Evolutionary conservation across 192 early-diverging fungal species (phyloP).

Genomic region (Umbelopsis isabellina): DNA sequence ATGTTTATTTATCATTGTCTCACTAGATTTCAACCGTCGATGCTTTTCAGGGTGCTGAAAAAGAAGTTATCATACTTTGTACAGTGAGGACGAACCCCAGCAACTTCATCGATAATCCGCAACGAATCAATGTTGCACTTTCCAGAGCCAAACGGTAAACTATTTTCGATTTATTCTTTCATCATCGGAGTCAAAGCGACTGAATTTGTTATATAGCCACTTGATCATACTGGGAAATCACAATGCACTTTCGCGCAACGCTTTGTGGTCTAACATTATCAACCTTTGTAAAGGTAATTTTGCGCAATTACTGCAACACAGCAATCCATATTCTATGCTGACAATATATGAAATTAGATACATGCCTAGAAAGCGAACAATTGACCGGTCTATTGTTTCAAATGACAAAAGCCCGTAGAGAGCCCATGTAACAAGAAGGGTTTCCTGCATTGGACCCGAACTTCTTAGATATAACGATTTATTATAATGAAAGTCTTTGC

Average conservation of each 20-base stretch:
- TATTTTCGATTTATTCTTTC: not conserved
- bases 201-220: conserved; percentile 43
- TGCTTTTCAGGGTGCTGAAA: conserved; percentile 79
- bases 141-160: conserved; percentile 69
- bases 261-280: conserved; percentile 30
- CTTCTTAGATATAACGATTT: no score
- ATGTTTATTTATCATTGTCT: not conserved
- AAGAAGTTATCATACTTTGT: conserved; percentile 72
- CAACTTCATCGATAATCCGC: conserved; percentile 67
- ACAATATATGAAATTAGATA: not conserved
- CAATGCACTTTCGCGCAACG: conserved; percentile 36
- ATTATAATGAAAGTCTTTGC: no score
- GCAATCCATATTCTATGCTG: not conserved
- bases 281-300: not conserved
- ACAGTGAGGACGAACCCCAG: conserved; percentile 59
- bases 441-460: no score
- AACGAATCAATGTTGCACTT: conserved; percentile 76
- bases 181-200: not conserved
- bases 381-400: no score
- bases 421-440: no score
- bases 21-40: conserved; percentile 68
- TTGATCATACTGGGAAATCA: conserved; percentile 61
- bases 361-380: no score
- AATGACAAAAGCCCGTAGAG: no score
- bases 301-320: not conserved